Base-by-base conservation (phyloP, 148 eudicot genomes). In the Nepenthes gracilis region DNA sequence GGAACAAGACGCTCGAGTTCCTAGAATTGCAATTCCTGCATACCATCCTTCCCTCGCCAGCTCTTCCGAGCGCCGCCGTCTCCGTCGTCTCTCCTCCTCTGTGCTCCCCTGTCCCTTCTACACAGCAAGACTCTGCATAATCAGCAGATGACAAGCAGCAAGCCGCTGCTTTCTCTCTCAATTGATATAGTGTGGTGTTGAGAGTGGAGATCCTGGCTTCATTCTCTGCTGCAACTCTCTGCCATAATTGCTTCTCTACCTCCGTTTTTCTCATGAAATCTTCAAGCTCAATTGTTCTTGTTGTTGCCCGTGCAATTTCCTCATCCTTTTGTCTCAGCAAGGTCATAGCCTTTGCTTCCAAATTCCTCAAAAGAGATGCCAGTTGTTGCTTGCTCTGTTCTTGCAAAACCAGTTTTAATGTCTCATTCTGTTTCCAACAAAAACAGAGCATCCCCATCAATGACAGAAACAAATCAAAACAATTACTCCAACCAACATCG, bases 81-180 rank as follows among this genome's bases (percentile, higher is more conserved):
- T 67, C 61, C 12, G 2, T 50, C 47, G 37, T 35, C 15, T 57
- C 45, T 5, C 52, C 63, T 2, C 57, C 10, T 51, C 53, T 53
- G 3, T 62, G 35, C 35, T 51, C 58, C 45, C 47, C 47, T n/a
- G 33, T 11, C 13, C 14, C 49, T 12, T 9, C 49, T 15, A 13
- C 61, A 47, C 88, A 89, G 63, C 87, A 80, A 0, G 94, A 89
- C 50, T 78, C 80, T 12, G 82, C 82, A 53, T 89, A 90, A 2
- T 78, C 88, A 0, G 70, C 74, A 1, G 40, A 23, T 23, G 23
- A 36, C 1, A 68, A 59, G 0, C 43, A 14, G 60, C 79, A 45
- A 32, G 36, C 23, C 0, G 23, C 66, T 35, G 33, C 54, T 63
- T 63, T 75, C 49, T 81, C 79, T 50, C 58, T 81, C 12, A 85